Evolutionary conservation across 139 green algal species (phyloP).

Genomic region (Chlamydomonas applanata): DNA sequence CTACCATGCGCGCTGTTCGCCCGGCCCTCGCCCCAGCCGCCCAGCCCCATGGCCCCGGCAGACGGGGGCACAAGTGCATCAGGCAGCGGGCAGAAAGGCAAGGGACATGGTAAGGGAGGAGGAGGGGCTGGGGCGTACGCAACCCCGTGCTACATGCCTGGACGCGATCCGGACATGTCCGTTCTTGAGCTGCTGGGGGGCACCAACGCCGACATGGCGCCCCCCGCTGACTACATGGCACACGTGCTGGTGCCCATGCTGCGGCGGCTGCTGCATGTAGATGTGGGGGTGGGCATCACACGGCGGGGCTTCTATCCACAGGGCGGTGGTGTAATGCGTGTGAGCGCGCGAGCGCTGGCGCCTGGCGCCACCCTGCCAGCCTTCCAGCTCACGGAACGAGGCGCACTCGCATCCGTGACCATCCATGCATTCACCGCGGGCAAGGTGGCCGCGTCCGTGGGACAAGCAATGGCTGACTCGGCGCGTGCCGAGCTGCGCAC

Average conservation of each 20-base stretch:
- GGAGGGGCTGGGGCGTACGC: not conserved
- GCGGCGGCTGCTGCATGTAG: conserved; percentile 35
- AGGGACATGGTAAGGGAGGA: not conserved
- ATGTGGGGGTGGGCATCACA: conserved; percentile 39
- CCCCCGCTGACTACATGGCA: conserved; percentile 68
- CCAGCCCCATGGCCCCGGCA: not conserved
- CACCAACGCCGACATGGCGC: conserved; percentile 78
- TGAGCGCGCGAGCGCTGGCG: conserved; percentile 37
- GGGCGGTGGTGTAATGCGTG: conserved; percentile 55
- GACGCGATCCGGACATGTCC: not conserved
- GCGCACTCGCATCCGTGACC: conserved; percentile 10
- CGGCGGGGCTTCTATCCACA: conserved; percentile 75
- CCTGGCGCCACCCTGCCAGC: conserved; percentile 43
- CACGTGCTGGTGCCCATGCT: conserved; percentile 74
- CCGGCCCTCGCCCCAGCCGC: not conserved
- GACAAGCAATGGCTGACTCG: conserved; percentile 40
- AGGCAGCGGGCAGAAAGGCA: not conserved
- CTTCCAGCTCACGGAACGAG: conserved; percentile 45
- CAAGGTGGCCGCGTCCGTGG: conserved; percentile 11
- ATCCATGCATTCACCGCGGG: conserved; percentile 56
- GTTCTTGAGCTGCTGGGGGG: conserved; percentile 64
- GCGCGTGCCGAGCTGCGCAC: conserved; percentile 17
- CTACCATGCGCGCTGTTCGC: conserved; percentile 51
- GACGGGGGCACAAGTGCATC: too few species aligned
- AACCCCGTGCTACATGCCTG: not conserved